A percentile compares a stretch with the other conserved stretches of the same genome.
Conservation (phyloP, 1,284 basidiomycete genomes). For the Apiotrichum mycotoxinovorans region DNA sequence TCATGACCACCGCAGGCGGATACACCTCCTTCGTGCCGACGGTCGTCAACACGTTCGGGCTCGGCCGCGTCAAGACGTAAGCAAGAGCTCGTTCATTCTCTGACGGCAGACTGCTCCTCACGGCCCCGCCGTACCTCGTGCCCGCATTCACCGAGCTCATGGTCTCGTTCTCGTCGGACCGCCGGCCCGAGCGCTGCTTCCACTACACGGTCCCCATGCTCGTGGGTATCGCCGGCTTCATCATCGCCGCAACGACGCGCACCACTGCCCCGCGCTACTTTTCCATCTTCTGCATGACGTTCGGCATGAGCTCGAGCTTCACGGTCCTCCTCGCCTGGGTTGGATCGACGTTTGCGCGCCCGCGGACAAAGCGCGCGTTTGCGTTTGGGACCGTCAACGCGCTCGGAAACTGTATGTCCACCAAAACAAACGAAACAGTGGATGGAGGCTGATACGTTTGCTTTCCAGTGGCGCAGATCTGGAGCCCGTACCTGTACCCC, state of each 20-base stretch:
- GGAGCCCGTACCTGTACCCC: conserved; percentile 40
- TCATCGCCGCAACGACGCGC: conserved; percentile 31
- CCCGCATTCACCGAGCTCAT: conserved; percentile 33
- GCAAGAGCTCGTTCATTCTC: no score
- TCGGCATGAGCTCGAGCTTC: conserved; percentile 33
- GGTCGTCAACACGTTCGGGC: conserved; percentile 36
- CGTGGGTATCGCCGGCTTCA: conserved; percentile 36
- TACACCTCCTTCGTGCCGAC: conserved; percentile 35
- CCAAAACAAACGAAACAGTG: no score
- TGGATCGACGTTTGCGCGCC: conserved; percentile 37
- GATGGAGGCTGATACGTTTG: neutral
- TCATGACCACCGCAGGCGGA: conserved; percentile 26
- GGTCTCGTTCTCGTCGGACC: conserved; percentile 31
- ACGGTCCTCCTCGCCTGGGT: conserved; percentile 41
- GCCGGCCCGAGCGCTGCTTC: conserved; percentile 37
- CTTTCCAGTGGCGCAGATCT: conserved; percentile 32
- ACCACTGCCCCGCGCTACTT: conserved; percentile 33
- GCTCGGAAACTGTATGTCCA: conserved; percentile 24
- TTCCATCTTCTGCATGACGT: conserved; percentile 33
- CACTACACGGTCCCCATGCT: conserved; percentile 47
- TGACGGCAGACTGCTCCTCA: conserved; percentile 37
- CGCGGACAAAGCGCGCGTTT: conserved; percentile 35
- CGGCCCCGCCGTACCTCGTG: conserved; percentile 32
- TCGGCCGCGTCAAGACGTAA: conserved; percentile 16
- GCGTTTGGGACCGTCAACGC: conserved; percentile 41